A percentile compares a stretch with the other conserved stretches of the same genome.
Evolutionary conservation across 2,329 filamentous ascomycete genomes (phyloP).

Genomic region (Pseudocercospora pini-densiflorae): DNA sequence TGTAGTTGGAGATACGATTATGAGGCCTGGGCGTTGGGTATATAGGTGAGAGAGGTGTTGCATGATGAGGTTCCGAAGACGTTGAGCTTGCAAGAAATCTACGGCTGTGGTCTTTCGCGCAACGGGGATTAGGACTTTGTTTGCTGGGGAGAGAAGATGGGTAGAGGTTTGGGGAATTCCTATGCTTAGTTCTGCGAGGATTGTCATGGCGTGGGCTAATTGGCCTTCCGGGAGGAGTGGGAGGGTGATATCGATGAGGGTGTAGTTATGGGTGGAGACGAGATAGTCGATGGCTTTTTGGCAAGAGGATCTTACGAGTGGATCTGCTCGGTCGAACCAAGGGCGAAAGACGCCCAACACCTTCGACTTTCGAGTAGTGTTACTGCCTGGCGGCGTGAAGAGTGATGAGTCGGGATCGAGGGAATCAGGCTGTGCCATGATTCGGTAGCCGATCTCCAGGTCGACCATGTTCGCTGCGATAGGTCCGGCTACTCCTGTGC

Average conservation of each 20-base stretch:
- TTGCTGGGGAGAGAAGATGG: slow-evolving; percentile 64
- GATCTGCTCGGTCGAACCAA: slow-evolving; percentile 73
- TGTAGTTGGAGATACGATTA: slow-evolving; percentile 79
- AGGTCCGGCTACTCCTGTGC: slow-evolving; percentile 72
- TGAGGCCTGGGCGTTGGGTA: slow-evolving; percentile 70
- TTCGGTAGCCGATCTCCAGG: slow-evolving; percentile 78
- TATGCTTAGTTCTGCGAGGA: slow-evolving; percentile 71
- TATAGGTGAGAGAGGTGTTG: slow-evolving; percentile 75
- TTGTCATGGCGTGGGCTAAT: slow-evolving; percentile 75
- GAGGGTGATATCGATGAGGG: slow-evolving; percentile 64
- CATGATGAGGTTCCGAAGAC: slow-evolving; percentile 78
- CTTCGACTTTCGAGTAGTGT: slow-evolving; percentile 48
- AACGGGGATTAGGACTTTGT: slow-evolving; percentile 67
- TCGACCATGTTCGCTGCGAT: slow-evolving; percentile 77
- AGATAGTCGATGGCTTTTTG: slow-evolving; percentile 65
- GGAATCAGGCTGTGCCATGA: slow-evolving; percentile 75
- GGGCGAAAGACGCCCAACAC: slow-evolving; percentile 71
- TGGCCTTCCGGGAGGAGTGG: slow-evolving; percentile 73
- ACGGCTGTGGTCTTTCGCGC: slow-evolving; percentile 66
- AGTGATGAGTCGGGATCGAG: slow-evolving; percentile 62
- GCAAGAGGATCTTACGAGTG: slow-evolving; percentile 65
- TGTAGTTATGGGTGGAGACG: slow-evolving; percentile 57
- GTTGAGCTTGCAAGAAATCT: slow-evolving; percentile 74
- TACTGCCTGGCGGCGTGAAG: slow-evolving; percentile 59
- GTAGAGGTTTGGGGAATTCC: slow-evolving; percentile 52